Percentiles rank a stretch among this genome's conserved stretches.
These are phyloP conservation scores for Talaromyces atroroseus DNA, from an alignment of 2,329 filamentous ascomycete species.

Conservation along the genomic window DNA sequence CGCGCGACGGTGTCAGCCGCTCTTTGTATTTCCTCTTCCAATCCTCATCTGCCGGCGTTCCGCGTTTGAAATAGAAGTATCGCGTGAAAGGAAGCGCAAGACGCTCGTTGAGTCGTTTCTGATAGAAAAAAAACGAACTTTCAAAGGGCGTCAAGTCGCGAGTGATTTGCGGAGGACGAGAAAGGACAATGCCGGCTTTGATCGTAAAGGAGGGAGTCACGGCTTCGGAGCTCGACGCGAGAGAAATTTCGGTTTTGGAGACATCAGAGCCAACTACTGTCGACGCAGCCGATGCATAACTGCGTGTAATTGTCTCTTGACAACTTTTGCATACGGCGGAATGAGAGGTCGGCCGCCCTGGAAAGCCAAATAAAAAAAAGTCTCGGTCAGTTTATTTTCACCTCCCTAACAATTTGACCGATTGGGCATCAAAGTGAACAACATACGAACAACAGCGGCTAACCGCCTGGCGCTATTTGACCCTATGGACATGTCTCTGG, in stretches of 20 bases:
- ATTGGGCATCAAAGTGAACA: background rate
- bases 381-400: slow-evolving; percentile 14
- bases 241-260: slow-evolving; percentile 27
- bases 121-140: slow-evolving; percentile 91
- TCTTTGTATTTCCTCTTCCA: slow-evolving; percentile 82
- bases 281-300: slow-evolving; percentile 32
- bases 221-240: slow-evolving; percentile 36
- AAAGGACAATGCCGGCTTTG: slow-evolving; percentile 71
- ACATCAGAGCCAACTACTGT: slow-evolving; percentile 31
- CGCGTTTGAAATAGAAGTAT: slow-evolving; percentile 91
- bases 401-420: background rate
- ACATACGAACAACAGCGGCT: slow-evolving; percentile 36
- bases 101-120: slow-evolving; percentile 92
- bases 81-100: slow-evolving; percentile 79
- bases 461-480: slow-evolving; percentile 38
- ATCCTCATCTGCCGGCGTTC: slow-evolving; percentile 76
- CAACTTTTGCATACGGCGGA: slow-evolving; percentile 40
- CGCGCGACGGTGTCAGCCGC: slow-evolving; percentile 71
- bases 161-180: slow-evolving; percentile 81
- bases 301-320: slow-evolving; percentile 37
- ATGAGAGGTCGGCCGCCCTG: slow-evolving; percentile 30
- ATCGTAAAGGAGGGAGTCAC: slow-evolving; percentile 39
- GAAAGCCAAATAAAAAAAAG: slow-evolving; percentile 16
- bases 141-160: slow-evolving; percentile 81
- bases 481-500: slow-evolving; percentile 34